These are phyloP conservation scores for Aureobasidium sp. DNA, from an alignment of 2,329 filamentous ascomycete species.

Conservation along the genomic window DNA sequence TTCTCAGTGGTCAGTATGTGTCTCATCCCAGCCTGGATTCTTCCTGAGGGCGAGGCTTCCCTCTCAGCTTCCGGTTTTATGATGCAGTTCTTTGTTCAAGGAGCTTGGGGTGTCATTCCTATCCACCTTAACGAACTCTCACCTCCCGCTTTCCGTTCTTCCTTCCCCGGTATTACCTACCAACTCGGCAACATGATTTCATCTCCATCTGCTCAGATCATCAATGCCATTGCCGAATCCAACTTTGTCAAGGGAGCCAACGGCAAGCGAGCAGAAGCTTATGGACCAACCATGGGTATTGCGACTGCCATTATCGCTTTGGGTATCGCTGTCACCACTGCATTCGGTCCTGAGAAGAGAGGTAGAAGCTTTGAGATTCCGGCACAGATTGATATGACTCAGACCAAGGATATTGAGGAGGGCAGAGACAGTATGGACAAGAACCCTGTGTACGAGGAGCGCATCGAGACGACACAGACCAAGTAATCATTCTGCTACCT, in stretches of 20 bases:
- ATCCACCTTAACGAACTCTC: constrained; percentile 43
- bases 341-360: constrained; percentile 78
- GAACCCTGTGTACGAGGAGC: constrained; percentile 4
- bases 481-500: not conserved
- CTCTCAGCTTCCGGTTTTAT: constrained; percentile 58
- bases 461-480: not conserved
- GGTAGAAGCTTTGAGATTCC: constrained; percentile 75
- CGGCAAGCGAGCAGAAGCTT: constrained; percentile 70
- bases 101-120: constrained; percentile 43
- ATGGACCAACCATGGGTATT: constrained; percentile 79
- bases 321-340: constrained; percentile 73
- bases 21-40: constrained; percentile 76
- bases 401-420: constrained; percentile 25
- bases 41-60: constrained; percentile 64
- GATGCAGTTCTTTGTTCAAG: constrained; percentile 43
- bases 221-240: constrained; percentile 49
- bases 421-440: constrained; percentile 19
- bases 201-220: constrained; percentile 47
- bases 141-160: constrained; percentile 37
- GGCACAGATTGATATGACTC: constrained; percentile 37
- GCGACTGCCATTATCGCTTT: constrained; percentile 80
- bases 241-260: constrained; percentile 59
- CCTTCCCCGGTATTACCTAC: constrained; percentile 42
- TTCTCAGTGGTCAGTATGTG: not conserved
- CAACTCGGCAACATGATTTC: constrained; percentile 46